Evolutionary conservation across 495 filamentous ascomycete genomes (phyloP).

Genomic region (Hypomontagnella monticulosa): DNA sequence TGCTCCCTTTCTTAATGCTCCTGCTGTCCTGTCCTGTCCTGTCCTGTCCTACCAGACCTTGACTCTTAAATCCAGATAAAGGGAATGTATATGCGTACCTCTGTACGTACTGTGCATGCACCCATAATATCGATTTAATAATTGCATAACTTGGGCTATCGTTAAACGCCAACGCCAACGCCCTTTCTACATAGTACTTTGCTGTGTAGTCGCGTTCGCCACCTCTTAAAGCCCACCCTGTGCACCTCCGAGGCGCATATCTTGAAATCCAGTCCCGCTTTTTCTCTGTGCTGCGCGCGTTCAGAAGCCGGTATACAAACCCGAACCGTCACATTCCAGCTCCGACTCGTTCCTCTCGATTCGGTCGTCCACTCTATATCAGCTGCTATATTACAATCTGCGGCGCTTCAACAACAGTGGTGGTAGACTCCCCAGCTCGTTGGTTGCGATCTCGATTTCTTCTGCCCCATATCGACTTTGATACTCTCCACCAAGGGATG

Average conservation of each 20-base stretch:
- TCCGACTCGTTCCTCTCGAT: conserved; percentile 6
- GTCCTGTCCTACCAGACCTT: neutral
- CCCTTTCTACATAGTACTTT: neutral
- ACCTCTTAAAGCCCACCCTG: conserved; percentile 3
- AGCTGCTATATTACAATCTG: neutral
- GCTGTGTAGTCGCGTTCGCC: conserved; percentile 12
- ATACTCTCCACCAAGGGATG: conserved; percentile 33
- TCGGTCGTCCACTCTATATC: neutral
- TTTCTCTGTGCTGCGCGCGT: conserved; percentile 26
- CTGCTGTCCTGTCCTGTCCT: neutral
- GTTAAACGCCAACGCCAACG: conserved; percentile 1
- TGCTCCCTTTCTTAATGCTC: conserved; percentile 11
- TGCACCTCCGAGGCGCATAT: conserved; percentile 11
- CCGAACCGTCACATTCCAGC: conserved; percentile 34
- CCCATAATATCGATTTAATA: conserved; percentile 38
- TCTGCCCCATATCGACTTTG: neutral
- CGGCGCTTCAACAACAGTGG: neutral
- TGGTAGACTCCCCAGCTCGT: neutral
- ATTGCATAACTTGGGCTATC: conserved; percentile 14
- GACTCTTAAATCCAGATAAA: neutral
- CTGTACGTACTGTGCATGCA: conserved; percentile 5
- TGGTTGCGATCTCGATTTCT: conserved; percentile 5
- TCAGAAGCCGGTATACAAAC: conserved; percentile 9
- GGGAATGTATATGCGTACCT: conserved; percentile 4
- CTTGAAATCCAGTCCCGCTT: conserved; percentile 5